phyloP scores from a whole-genome alignment of 2,329 filamentous ascomycete species.

The Macrophomina tecta region DNA sequence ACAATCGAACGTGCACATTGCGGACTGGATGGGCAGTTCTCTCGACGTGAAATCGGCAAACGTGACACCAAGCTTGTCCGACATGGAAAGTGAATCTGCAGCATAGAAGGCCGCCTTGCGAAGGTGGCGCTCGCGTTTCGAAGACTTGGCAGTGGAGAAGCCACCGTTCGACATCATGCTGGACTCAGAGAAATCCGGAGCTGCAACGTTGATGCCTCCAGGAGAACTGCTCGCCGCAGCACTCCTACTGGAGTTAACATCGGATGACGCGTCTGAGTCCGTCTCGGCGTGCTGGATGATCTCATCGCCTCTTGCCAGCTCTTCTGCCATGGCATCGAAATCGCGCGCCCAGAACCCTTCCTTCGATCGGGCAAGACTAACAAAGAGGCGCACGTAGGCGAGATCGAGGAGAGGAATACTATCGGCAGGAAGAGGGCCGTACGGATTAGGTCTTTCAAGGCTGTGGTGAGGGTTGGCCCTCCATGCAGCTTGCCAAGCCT shows the following conservation, averaged over 20 bases:
- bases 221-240: constrained; percentile 31
- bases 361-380: constrained; percentile 90
- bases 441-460: constrained; percentile 83
- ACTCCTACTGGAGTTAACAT: constrained; percentile 34
- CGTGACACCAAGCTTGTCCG: constrained; percentile 82
- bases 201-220: constrained; percentile 28
- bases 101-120: constrained; percentile 96
- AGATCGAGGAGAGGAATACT: constrained; percentile 89
- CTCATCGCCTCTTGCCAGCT: constrained; percentile 79
- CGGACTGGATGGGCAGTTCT: constrained; percentile 87
- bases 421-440: constrained; percentile 85
- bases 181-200: constrained; percentile 33
- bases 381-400: constrained; percentile 89
- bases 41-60: constrained; percentile 84
- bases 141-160: constrained; percentile 54
- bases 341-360: constrained; percentile 94
- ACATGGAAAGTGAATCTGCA: constrained; percentile 87
- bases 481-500: constrained; percentile 95
- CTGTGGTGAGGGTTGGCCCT: constrained; percentile 83
- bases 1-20: constrained; percentile 92
- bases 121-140: constrained; percentile 83
- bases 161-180: constrained; percentile 33
- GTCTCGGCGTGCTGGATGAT: constrained; percentile 72
- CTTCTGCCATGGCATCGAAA: constrained; percentile 89
- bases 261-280: constrained; percentile 16